Base-by-base conservation (phyloP, 441 rosid genomes). In the Aleurites moluccanus region DNA sequence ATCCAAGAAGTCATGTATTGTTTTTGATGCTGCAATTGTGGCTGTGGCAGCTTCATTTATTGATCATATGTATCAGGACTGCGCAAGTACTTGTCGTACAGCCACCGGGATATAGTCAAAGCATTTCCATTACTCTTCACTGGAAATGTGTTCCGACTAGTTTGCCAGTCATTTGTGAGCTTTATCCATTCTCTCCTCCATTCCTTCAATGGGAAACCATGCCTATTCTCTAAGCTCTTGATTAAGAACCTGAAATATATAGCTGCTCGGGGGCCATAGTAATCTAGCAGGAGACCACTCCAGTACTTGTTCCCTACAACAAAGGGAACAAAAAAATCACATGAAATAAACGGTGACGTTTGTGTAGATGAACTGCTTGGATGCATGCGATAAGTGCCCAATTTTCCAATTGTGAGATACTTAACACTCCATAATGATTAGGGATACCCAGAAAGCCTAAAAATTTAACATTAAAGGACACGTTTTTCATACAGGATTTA, bases 171-270 rank as follows among this genome's bases (percentile, higher is more conserved):
- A 68, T 87, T 90, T 28, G 88, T 86, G n/a, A 88, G 88, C 79
- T 85, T 82, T 80, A 88, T 84, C 95, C 92, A 90, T 38, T 84
- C 91, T 75, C 79, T 84, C 80, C 95, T 81, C 95, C 95, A 87
- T 13, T 82, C 82, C 60, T 85, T 82, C 69, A 87, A 47, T 74
- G 55, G 69, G 65, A 90, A 90, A 56, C 78, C 71, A 21, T 77
- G 63, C 6, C 89, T 91, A 4, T 63, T 78, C 77, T 84, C 88
- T 56, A 87, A 44, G 61, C 92, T 87, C 65, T 79, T 74, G 14
- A 77, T 76, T 47, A 87, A 73, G 76, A 72, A 79, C 67, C 81
- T 85, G 86, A 88, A 90, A 73, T 88, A 88, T 64, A 88, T 79
- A 23, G 90, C 91, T 42, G 92, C 92, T 76, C 92, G 86, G 16